phyloP scores from a whole-genome alignment of 306 rosid species.

The Inga laurina region DNA sequence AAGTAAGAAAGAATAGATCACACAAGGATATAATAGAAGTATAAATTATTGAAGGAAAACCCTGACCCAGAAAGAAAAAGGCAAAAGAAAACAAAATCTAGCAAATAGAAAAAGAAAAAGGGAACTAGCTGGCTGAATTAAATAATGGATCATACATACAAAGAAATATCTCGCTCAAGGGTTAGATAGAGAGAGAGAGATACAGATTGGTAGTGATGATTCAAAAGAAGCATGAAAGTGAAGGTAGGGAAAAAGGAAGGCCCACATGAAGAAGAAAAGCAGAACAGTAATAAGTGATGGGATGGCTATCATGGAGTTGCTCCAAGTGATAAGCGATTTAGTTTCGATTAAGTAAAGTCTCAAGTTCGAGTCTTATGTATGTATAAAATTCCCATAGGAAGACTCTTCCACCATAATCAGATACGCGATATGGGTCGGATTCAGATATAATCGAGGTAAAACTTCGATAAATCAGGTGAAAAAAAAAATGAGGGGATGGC shows the following conservation, averaged over 20 bases:
- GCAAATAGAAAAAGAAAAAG: constrained; percentile 6
- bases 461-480: no score
- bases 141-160: constrained; percentile 15
- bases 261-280: constrained; percentile 35
- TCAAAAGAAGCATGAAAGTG: constrained; percentile 33
- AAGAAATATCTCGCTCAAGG: constrained; percentile 7
- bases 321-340: no score
- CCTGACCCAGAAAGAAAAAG: not conserved
- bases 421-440: no score
- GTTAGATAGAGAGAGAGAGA: constrained; percentile 18
- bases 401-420: no score
- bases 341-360: no score
- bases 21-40: not conserved
- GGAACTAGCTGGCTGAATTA: constrained; percentile 34
- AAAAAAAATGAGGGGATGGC: no score
- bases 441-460: no score
- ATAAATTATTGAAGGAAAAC: constrained; percentile 5
- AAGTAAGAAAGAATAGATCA: not conserved
- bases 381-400: no score
- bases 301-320: no score
- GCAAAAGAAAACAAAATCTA: constrained; percentile 21
- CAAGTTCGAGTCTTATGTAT: no score
- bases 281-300: not conserved
- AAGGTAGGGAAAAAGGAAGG: constrained; percentile 34
- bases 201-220: constrained; percentile 27